Conservation (phyloP, 176 grass and related monocot species). For the Otatea glauca region DNA sequence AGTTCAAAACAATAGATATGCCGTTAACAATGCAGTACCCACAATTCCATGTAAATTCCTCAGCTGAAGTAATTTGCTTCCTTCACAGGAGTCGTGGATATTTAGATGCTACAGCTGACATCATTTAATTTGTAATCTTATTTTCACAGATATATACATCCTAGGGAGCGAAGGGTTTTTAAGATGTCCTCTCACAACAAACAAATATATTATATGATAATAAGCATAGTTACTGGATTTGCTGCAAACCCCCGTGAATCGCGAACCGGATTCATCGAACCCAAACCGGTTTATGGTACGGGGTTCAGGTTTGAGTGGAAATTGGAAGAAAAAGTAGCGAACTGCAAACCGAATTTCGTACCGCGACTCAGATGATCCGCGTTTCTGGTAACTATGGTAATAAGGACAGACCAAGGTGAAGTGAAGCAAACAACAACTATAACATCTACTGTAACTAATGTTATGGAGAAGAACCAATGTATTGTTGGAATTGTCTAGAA, state of each 20-base stretch:
- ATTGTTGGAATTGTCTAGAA: neutral
- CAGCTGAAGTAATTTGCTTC: neutral
- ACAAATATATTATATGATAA: conserved; percentile 9
- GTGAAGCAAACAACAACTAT: neutral
- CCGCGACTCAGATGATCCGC: no score
- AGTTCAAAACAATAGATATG: neutral
- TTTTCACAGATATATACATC: conserved; percentile 31
- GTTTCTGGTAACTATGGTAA: neutral
- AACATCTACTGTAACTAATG: neutral
- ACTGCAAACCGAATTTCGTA: no score
- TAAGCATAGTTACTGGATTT: no score
- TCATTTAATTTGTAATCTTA: conserved; percentile 20
- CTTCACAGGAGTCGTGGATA: conserved; percentile 22
- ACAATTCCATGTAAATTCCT: conserved; percentile 25
- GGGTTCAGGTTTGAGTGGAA: no score
- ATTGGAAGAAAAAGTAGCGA: no score
- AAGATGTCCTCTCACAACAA: conserved; percentile 21
- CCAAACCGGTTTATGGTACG: no score
- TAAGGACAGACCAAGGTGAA: neutral
- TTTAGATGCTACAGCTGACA: conserved; percentile 28
- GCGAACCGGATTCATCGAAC: no score
- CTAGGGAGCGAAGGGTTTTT: conserved; percentile 16
- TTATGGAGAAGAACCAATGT: neutral
- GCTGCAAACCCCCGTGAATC: no score
- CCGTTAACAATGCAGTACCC: neutral